Base-by-base conservation (phyloP, 73 alveolate genomes). In the Stentor roeselii region DNA sequence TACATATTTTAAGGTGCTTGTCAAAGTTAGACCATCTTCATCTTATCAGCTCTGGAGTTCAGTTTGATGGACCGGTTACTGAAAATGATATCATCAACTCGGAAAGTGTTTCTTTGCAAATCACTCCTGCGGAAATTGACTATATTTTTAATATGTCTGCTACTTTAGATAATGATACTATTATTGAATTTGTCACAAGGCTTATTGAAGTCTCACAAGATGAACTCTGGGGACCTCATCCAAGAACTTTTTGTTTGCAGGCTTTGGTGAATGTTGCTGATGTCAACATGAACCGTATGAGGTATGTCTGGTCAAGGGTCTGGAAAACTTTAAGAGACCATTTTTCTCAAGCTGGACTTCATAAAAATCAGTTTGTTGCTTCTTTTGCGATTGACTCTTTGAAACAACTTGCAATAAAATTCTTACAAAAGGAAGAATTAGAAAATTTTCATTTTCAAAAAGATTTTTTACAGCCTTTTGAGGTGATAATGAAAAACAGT, bases 251-350 rank as follows among this genome's bases (percentile, higher is more conserved):
- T 86, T 86, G 88, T 41, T 87, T 95, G 75, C 93, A 95, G 76
- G 94, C 89, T 87, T 75, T 95, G 27, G 96, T 94, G 3, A 98
- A 95, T 90, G 97, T 95, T 3, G 94, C 99, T 0, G 98, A 95
- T 78, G 84, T 88, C 58, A 94, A 94, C 75, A 88, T 95, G 96
- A 67, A 86, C 58, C 87, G 98, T 78, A 87, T 92, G n/a, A 87
- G 97, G 77, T 85, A 88, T 82, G 90, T 88, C 76, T 94, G 96
- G 95, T 84, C 93, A 32, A 92, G 85, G 78, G 91, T 92, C 50
- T 96, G 99, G 99, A 91, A 92, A 75, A 78, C 87, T 59, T 82
- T 95, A 85, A 89, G 95, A 60, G 96, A 88, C 6, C 98, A 95
- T 84, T 87, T 94, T 86, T 85, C 91, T 3, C 85, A 80, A 59